These are phyloP conservation scores for Trichoderma sp. DNA, from an alignment of 2,329 filamentous ascomycete genomes.

Conservation along the genomic window DNA sequence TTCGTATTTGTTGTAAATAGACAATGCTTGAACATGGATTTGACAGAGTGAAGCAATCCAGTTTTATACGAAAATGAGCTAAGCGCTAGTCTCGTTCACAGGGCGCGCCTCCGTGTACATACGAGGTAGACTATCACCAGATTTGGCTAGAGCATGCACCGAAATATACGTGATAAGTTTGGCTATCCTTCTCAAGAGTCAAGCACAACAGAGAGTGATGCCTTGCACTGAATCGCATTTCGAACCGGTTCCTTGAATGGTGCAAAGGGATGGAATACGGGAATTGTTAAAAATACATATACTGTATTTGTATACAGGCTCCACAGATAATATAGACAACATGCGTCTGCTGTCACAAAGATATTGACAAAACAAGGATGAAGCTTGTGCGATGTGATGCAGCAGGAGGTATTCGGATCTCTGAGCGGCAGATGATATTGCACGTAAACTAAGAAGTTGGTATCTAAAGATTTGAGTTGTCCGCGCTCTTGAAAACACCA, in stretches of 20 bases:
- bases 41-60: not conserved
- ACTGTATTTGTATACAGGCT: too few relatives aligned
- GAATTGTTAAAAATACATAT: not conserved
- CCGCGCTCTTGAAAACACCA: conserved; percentile 1
- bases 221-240: not conserved
- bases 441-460: not conserved
- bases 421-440: not conserved
- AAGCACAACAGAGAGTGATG: not conserved
- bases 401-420: not conserved
- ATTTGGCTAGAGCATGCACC: not conserved
- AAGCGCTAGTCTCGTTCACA: not conserved
- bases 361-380: not conserved
- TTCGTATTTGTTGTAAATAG: not conserved
- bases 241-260: not conserved
- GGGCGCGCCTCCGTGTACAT: conserved; percentile 1
- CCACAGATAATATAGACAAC: too few relatives aligned
- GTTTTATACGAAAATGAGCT: not conserved
- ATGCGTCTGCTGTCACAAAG: not conserved
- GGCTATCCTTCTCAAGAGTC: not conserved
- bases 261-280: not conserved
- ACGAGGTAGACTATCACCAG: not conserved
- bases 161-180: not conserved
- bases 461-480: conserved; percentile 12
- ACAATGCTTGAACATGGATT: not conserved
- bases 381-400: not conserved